Evolutionary conservation across 202 grass and related monocot genomes (phyloP).

Genomic region (Setaria viridis): DNA sequence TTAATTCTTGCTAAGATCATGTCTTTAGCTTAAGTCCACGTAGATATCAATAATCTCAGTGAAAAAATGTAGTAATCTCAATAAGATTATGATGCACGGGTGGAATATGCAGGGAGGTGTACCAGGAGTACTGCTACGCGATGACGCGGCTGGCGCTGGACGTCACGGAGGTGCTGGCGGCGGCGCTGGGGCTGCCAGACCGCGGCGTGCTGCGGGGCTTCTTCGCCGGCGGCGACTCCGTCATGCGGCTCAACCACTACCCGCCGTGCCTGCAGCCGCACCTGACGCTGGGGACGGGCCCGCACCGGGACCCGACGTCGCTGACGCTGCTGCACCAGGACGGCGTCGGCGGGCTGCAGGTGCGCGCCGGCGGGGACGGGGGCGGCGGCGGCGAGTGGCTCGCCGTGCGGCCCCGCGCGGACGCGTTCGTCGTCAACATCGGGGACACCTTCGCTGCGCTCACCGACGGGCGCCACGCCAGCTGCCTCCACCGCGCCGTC

Average conservation of each 20-base stretch:
- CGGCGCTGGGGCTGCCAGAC: conserved; percentile 48
- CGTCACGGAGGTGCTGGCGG: conserved; percentile 69
- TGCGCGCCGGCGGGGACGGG: conserved; percentile 40
- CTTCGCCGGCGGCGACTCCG: conserved; percentile 63
- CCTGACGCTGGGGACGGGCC: conserved; percentile 78
- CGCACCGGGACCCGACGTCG: conserved; percentile 90
- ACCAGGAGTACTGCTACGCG: conserved; percentile 62
- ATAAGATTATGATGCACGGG: not conserved
- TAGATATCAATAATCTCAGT: too few species aligned
- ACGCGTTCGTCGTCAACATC: conserved; percentile 91
- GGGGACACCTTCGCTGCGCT: conserved; percentile 93
- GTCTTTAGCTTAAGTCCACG: not conserved
- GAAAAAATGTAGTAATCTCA: not conserved
- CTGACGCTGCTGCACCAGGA: conserved; percentile 96
- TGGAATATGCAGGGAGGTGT: conserved; percentile 53
- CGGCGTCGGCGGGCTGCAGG: conserved; percentile 81
- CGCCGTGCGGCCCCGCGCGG: conserved; percentile 57
- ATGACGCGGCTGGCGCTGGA: conserved; percentile 68
- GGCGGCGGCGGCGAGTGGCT: conserved; percentile 49
- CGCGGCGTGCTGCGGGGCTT: conserved; percentile 45
- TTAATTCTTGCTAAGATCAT: too few species aligned
- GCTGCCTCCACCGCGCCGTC: conserved; percentile 91
- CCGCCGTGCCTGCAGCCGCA: conserved; percentile 77
- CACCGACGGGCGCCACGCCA: conserved; percentile 74
- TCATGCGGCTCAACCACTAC: conserved; percentile 89